These are phyloP conservation scores for Trichoderma endophyticum DNA, from an alignment of 2,329 filamentous ascomycete species.

Conservation along the genomic window DNA sequence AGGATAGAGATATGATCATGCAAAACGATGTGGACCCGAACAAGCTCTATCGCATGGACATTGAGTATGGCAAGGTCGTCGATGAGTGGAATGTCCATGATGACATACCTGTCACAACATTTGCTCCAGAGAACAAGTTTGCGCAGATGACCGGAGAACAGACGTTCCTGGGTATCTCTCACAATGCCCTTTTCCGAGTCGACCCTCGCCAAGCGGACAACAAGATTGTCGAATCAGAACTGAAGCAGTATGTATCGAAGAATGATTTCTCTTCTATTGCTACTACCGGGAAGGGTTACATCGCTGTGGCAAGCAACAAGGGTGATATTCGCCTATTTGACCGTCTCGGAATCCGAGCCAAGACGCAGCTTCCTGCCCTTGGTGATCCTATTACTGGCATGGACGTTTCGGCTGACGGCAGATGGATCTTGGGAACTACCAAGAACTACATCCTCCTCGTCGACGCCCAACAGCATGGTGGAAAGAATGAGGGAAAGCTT, in stretches of 20 bases:
- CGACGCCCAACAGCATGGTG: slow-evolving; percentile 82
- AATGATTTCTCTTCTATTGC: slow-evolving; percentile 95
- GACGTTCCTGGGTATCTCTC: slow-evolving; percentile 89
- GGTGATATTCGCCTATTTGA: slow-evolving; percentile 97
- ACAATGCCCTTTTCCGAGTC: slow-evolving; percentile 88
- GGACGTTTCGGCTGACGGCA: slow-evolving; percentile 91
- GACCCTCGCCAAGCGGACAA: slow-evolving; percentile 86
- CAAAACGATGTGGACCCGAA: slow-evolving; percentile 83
- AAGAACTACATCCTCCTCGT: slow-evolving; percentile 92
- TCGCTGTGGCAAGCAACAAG: slow-evolving; percentile 96
- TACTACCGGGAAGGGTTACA: slow-evolving; percentile 94
- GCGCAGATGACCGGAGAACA: slow-evolving; percentile 94
- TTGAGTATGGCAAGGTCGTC: slow-evolving; percentile 95
- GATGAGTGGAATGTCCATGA: slow-evolving; percentile 99
- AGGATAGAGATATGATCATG: slow-evolving; percentile 84
- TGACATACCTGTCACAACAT: slow-evolving; percentile 87
- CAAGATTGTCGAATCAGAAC: slow-evolving; percentile 87
- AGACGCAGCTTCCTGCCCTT: slow-evolving; percentile 92
- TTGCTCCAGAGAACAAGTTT: slow-evolving; percentile 96
- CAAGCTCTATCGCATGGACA: slow-evolving; percentile 93
- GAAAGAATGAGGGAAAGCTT: slow-evolving; percentile 97
- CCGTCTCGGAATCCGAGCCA: slow-evolving; percentile 91
- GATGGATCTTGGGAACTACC: slow-evolving; percentile 93
- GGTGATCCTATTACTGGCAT: slow-evolving; percentile 93
- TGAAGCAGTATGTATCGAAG: slow-evolving; percentile 96